Evolutionary conservation across 2,329 filamentous ascomycete species (phyloP), one percentile per base, ranked within the genome.

Genomic region (Aspergillus caelatus): DNA sequence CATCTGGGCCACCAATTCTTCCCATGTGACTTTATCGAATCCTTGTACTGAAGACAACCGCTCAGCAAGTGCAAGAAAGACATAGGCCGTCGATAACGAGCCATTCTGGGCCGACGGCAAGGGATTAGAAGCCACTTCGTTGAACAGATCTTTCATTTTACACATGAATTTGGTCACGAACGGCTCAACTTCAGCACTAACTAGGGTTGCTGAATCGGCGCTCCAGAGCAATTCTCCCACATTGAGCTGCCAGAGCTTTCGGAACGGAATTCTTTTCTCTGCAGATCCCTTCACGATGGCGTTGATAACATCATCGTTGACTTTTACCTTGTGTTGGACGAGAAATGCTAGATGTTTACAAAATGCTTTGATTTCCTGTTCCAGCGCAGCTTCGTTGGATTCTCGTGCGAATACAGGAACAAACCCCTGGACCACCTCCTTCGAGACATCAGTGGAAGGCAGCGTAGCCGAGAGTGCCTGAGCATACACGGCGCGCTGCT

Each of bases 401-500:
- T 99, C 95, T 73, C 97, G 97, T 8, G 86, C 80, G 21, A 91
- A 89, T 16, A 93, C 82, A 21, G 87, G 79, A 8, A 90, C 87
- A 63, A 98, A 83, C 8, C 86, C 87, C 57, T 84, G 80, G 1
- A 88, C 85, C 34, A 94, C 84, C 68, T 91, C 91, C 62, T 85
- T 83, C 0, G 91, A 90, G 45, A 91, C 83, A 2, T 84, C 78
- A 12, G 82, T 77, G 2, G 88, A 90, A 50, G 87, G 81, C 1
- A 87, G 84, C 34, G 94, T 78, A 8, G 84, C 82, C 57, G 86
- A 82, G 3, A 99, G 83, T 83, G 96, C 92, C 72, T 95, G 91
- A 5, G 92, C 89, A 78, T 97, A 89, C 3, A 94, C 81, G 4
- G 91, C 85, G 71, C 93, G 90, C 70, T 98, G 93, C 64, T 99